Evolutionary conservation across 1,284 basidiomycete species (phyloP).

Genomic region (Xanthoconium separans): DNA sequence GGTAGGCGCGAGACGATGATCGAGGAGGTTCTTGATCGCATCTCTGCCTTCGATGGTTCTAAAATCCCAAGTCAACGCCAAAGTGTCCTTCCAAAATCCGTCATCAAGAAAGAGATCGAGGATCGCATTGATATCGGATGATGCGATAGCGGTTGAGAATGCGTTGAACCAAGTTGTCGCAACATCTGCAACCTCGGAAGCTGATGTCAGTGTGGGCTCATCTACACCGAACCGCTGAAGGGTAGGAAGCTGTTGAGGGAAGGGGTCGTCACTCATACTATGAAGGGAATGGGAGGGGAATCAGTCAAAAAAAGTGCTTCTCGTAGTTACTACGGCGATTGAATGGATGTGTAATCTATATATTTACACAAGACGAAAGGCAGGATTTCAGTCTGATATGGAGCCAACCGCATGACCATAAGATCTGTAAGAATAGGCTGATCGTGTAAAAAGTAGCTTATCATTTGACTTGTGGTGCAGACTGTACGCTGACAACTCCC

Average conservation of each 20-base stretch:
- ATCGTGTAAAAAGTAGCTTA: no score
- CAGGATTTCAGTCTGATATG: no score
- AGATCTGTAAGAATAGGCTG: no score
- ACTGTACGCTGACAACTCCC: no score
- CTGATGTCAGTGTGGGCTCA: conserved; percentile 21
- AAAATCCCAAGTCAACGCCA: conserved; percentile 33
- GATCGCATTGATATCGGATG: conserved; percentile 24
- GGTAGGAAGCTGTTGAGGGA: conserved; percentile 29
- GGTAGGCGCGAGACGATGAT: conserved; percentile 32
- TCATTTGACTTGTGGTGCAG: no score
- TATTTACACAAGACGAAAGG: background rate
- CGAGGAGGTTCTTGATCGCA: conserved; percentile 24
- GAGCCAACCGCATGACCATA: no score
- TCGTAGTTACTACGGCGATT: background rate
- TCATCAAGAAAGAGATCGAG: conserved; percentile 29
- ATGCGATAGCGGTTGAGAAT: conserved; percentile 33
- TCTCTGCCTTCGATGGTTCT: conserved; percentile 25
- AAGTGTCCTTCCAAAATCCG: conserved; percentile 30
- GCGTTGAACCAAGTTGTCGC: conserved; percentile 30
- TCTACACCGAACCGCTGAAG: conserved; percentile 28
- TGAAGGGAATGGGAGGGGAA: background rate
- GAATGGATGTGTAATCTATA: background rate
- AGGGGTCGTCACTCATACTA: conserved; percentile 21
- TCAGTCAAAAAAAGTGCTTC: background rate
- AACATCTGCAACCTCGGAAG: conserved; percentile 17